phyloP scores from a whole-genome alignment of 106 monocot genomes.

The Cymbidium sinense region DNA sequence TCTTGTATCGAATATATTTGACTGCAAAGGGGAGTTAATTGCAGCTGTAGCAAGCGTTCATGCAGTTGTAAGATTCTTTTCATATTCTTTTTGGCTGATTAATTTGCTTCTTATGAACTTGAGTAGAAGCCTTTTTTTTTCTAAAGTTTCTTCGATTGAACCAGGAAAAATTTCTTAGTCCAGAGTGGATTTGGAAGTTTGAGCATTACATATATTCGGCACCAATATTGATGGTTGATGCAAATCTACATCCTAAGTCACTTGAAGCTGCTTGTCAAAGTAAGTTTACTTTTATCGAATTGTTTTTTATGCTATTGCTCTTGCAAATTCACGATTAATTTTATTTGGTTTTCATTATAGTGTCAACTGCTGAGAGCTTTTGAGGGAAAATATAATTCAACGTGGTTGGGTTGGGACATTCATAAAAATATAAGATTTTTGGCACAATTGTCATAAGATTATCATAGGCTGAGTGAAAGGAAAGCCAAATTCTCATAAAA shows the following conservation, averaged over 20 bases:
- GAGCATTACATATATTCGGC: slow-evolving; percentile 38
- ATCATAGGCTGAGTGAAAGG: too few relatives aligned
- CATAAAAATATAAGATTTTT: too few relatives aligned
- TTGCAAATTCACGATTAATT: too few relatives aligned
- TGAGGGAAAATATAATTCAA: too few relatives aligned
- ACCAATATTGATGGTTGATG: slow-evolving; percentile 75
- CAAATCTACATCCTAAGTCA: slow-evolving; percentile 55
- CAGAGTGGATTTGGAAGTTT: slow-evolving; percentile 52
- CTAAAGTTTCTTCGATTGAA: neutral
- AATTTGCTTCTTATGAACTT: neutral
- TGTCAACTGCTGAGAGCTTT: too few relatives aligned
- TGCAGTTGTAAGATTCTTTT: slow-evolving; percentile 61
- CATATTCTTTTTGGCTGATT: slow-evolving; percentile 1
- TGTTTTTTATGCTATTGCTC: too few relatives aligned
- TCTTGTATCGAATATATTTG: slow-evolving; percentile 61
- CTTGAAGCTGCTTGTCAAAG: slow-evolving; percentile 66
- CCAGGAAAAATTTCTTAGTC: slow-evolving; percentile 68
- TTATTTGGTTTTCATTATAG: too few relatives aligned
- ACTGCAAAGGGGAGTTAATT: slow-evolving; percentile 52
- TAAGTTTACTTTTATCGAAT: slow-evolving; percentile 20
- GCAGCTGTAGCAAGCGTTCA: slow-evolving; percentile 73
- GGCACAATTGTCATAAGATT: too few relatives aligned
- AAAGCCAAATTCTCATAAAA: too few relatives aligned
- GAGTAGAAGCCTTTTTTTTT: neutral
- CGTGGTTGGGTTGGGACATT: too few relatives aligned